These are phyloP conservation scores for Cytospora schulzeri DNA, from an alignment of 2,329 filamentous ascomycete genomes.

Conservation along the genomic window DNA sequence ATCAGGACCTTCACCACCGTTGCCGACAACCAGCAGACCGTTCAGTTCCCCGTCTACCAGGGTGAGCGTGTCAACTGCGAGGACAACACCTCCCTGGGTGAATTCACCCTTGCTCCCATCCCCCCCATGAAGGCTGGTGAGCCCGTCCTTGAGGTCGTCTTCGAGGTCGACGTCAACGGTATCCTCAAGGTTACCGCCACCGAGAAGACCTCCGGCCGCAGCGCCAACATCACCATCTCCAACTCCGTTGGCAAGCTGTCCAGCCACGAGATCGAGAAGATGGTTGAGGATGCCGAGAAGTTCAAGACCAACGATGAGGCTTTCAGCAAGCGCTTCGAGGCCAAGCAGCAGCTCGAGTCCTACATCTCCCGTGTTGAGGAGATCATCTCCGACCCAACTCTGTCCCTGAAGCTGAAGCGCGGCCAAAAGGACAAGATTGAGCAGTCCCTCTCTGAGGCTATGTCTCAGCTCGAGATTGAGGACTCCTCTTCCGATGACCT, in stretches of 20 bases:
- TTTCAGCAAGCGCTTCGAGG: conserved; percentile 99
- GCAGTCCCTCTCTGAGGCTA: conserved; percentile 92
- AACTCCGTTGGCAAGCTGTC: conserved; percentile 99
- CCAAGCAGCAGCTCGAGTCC: conserved; percentile 97
- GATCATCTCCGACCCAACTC: conserved; percentile 93
- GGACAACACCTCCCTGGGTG: conserved; percentile 96
- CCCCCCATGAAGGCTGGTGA: conserved; percentile 92
- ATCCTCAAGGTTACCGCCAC: conserved; percentile 99
- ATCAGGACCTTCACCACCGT: conserved; percentile 81
- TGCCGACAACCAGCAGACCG: conserved; percentile 73
- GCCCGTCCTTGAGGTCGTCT: conserved; percentile 94
- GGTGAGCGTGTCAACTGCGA: conserved; percentile 98
- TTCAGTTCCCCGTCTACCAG: conserved; percentile 88
- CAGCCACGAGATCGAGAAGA: conserved; percentile 91
- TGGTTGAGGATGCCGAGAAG: conserved; percentile 96
- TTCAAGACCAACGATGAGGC: conserved; percentile 98
- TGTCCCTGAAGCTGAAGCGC: conserved; percentile 97
- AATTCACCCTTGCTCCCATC: conserved; percentile 91
- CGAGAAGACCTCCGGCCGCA: conserved; percentile 97
- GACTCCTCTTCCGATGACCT: conserved; percentile 90
- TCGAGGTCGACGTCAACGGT: conserved; percentile 99
- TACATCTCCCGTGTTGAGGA: conserved; percentile 99
- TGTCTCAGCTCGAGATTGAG: conserved; percentile 95
- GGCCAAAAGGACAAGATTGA: conserved; percentile 99
- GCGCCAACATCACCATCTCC: conserved; percentile 98